Percentiles rank a stretch among this genome's conserved stretches.
phyloP scores from a whole-genome alignment of 345 rosid species.

The Balakata baccata region DNA sequence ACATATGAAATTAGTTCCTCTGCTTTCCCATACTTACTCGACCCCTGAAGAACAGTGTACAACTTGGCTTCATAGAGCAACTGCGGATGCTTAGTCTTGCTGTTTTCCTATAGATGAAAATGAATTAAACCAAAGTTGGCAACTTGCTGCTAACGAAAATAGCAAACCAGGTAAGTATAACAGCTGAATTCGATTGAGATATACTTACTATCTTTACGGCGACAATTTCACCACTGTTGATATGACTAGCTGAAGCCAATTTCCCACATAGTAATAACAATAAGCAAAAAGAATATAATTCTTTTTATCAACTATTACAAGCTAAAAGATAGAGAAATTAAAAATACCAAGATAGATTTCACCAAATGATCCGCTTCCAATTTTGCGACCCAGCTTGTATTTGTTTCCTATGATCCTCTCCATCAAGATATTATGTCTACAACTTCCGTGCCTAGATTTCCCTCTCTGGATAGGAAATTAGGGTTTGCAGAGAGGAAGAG shows the following conservation, averaged over 20 bases:
- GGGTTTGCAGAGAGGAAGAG: conserved; percentile 4
- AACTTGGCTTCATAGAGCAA: conserved; percentile 79
- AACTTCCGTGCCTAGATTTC: neutral
- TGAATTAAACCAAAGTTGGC: neutral
- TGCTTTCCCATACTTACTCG: conserved; percentile 41
- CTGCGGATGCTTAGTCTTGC: conserved; percentile 76
- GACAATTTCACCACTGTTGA: conserved; percentile 79
- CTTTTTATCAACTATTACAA: neutral
- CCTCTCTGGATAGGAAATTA: neutral
- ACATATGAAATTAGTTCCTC: neutral
- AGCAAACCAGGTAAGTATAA: neutral
- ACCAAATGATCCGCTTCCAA: conserved; percentile 94
- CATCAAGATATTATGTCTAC: conserved; percentile 24
- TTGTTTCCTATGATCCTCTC: conserved; percentile 77
- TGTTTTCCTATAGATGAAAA: conserved; percentile 57
- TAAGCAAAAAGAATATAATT: neutral
- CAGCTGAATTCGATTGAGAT: neutral
- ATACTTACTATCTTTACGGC: conserved; percentile 84
- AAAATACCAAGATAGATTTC: conserved; percentile 78
- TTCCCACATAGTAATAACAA: neutral
- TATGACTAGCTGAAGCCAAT: conserved; percentile 59
- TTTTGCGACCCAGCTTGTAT: conserved; percentile 78
- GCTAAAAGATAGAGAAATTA: neutral
- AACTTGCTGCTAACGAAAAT: neutral
- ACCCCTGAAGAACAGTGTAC: conserved; percentile 76